phyloP scores from a whole-genome alignment of 2,329 filamentous ascomycete genomes.

The Xylaria sp. region DNA sequence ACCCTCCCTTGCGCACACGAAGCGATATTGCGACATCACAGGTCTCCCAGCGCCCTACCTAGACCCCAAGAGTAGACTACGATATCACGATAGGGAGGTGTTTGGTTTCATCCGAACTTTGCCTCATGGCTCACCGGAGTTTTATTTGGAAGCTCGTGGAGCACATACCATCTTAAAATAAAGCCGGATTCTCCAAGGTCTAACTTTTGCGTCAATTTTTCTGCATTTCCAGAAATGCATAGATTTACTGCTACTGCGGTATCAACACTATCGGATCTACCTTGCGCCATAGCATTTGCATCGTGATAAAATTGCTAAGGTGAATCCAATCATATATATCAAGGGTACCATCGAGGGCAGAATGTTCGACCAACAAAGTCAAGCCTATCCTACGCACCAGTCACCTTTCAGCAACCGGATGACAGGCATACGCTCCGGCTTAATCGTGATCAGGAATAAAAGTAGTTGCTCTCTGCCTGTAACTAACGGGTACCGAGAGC shows the following conservation, averaged over 20 bases:
- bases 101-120: conserved; percentile 85
- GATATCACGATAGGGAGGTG: conserved; percentile 93
- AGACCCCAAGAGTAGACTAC: conserved; percentile 92
- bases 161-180: conserved; percentile 94
- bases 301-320: background rate
- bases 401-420: conserved; percentile 80
- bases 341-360: conserved; percentile 1
- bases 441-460: conserved; percentile 82
- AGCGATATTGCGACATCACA: conserved; percentile 95
- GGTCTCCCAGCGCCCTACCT: conserved; percentile 91
- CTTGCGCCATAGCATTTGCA: background rate
- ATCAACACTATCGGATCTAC: conserved; percentile 2
- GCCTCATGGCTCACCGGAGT: conserved; percentile 84
- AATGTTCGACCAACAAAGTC: conserved; percentile 93
- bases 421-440: conserved; percentile 96
- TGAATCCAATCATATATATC: background rate
- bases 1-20: conserved; percentile 84
- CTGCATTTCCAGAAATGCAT: background rate
- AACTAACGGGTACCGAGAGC: conserved; percentile 81
- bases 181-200: conserved; percentile 47
- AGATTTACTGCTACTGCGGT: conserved; percentile 11
- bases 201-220: background rate
- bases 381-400: conserved; percentile 91
- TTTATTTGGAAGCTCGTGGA: conserved; percentile 87
- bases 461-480: conserved; percentile 78